phyloP scores from a whole-genome alignment of 306 rosid genomes.

The Mimosa pudica region DNA sequence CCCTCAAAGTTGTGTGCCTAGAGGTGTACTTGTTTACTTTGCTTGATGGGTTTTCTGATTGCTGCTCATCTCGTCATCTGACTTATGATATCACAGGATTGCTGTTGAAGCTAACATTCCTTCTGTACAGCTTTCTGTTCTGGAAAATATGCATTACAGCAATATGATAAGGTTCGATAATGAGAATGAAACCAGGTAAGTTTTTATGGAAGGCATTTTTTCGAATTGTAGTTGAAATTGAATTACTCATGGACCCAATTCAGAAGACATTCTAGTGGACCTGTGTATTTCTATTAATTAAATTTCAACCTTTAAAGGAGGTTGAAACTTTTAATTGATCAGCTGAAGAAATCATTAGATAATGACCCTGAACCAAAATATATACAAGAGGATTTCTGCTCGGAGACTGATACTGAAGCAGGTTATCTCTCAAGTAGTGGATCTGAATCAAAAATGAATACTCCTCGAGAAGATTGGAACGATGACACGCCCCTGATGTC shows the following conservation, averaged over 20 bases:
- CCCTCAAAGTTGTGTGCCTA: constrained; percentile 16
- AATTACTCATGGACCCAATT: constrained; percentile 2
- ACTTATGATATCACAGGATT: constrained; percentile 56
- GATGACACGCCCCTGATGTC: constrained; percentile 63
- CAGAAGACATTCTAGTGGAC: constrained; percentile 24
- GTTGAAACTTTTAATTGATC: constrained; percentile 65
- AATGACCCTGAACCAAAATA: constrained; percentile 43
- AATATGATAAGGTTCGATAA: constrained; percentile 84
- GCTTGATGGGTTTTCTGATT: constrained; percentile 33
- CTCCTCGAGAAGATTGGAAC: constrained; percentile 46
- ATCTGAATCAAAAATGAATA: constrained; percentile 43
- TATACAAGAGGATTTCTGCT: constrained; percentile 58
- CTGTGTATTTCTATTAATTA: constrained; percentile 21
- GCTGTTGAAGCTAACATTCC: constrained; percentile 73
- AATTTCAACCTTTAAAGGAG: constrained; percentile 57
- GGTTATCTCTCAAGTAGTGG: constrained; percentile 45
- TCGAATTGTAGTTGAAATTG: constrained; percentile 7
- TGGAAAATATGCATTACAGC: constrained; percentile 93
- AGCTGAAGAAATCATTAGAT: constrained; percentile 52
- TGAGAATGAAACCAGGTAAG: constrained; percentile 79
- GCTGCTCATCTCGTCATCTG: constrained; percentile 35
- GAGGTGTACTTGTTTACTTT: constrained; percentile 23
- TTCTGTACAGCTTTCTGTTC: constrained; percentile 69
- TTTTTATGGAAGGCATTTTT: constrained; percentile 21
- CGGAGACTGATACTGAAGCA: constrained; percentile 84